Base-by-base conservation (phyloP, 23 red algal species). In the Agarophyton chilense region DNA sequence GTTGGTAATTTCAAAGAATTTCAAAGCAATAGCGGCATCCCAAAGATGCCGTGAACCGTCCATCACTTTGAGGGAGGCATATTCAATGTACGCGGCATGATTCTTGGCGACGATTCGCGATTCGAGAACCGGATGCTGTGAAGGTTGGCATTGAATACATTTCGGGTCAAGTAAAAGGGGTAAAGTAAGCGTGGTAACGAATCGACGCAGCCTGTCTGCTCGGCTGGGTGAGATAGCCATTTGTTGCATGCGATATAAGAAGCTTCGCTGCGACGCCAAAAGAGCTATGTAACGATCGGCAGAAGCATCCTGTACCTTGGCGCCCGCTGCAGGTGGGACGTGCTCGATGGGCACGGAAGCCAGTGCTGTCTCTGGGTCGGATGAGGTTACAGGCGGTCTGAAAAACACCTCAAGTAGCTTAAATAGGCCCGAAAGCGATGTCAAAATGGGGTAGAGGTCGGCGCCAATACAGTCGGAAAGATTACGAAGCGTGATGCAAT, bases 281-380 rank as follows among this genome's bases (percentile, higher is more conserved):
- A 74, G 43, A 4, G 68, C 68, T 4, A 74, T 74, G 21, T 74
- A 74, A 1, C 68, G 38, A 49, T 74, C 68, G n/a, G 68, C 68
- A 40, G 68, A 74, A 25, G 68, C 38, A 74, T 43, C 38, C 8
- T 17, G 68, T 1, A 74, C 68, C 21, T 74, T 74, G 18, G 68
- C 68, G 24, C 19, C 32, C 2, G 68, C 68, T 2, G 24, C 40
- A 0, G 68, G 68, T 18, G 38, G 11, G 4, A 33, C 38, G 2
- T 74, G 29, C 5, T 74, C 38, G 1, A 28, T 7, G 19, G 68
- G 68, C 9, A 74, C 68, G 41, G 68, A 28, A 28, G 40, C 40
- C 40, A 74, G 41, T 18, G 68, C 68, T n/a, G 40, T 46, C n/a
- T 46, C 18, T 1, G 68, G 68, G 68, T 47, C 68, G 19, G 68